These are phyloP conservation scores for Kregervanrija fluxuum DNA, from an alignment of 805 yeast genomes.

Conservation along the genomic window DNA sequence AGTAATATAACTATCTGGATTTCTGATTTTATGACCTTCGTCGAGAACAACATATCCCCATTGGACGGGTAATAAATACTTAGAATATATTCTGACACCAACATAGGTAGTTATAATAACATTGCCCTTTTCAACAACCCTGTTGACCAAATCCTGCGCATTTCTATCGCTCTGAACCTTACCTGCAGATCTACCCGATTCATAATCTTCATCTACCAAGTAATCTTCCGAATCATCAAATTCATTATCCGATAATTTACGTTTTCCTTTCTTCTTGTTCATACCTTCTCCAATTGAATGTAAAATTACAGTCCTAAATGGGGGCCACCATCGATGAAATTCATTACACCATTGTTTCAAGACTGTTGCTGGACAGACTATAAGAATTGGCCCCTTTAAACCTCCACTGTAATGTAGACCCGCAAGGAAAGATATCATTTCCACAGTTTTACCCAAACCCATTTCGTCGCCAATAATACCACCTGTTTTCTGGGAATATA, in stretches of 20 bases:
- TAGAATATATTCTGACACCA: slow-evolving; percentile 31
- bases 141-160: slow-evolving; percentile 40
- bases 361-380: slow-evolving; percentile 96
- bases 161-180: slow-evolving; percentile 24
- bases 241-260: slow-evolving; percentile 30
- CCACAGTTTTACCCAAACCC: slow-evolving; percentile 97
- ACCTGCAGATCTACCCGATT: slow-evolving; percentile 19
- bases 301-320: slow-evolving; percentile 73
- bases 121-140: slow-evolving; percentile 64
- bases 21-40: slow-evolving; percentile 95
- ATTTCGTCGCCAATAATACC: slow-evolving; percentile 97
- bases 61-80: slow-evolving; percentile 60
- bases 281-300: slow-evolving; percentile 93
- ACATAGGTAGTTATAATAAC: slow-evolving; percentile 88
- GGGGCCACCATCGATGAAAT: slow-evolving; percentile 97
- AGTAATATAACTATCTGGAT: slow-evolving; percentile 87
- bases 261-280: slow-evolving; percentile 28
- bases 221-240: slow-evolving; percentile 39
- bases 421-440: slow-evolving; percentile 84
- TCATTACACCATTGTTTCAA: slow-evolving; percentile 96
- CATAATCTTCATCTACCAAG: slow-evolving; percentile 39
- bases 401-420: slow-evolving; percentile 79
- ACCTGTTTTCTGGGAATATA: slow-evolving; percentile 83
- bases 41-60: slow-evolving; percentile 93
- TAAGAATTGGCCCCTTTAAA: slow-evolving; percentile 67